Conservation (phyloP, 1,139 yeast genomes). For the Blastobotrys malaysiensis region DNA sequence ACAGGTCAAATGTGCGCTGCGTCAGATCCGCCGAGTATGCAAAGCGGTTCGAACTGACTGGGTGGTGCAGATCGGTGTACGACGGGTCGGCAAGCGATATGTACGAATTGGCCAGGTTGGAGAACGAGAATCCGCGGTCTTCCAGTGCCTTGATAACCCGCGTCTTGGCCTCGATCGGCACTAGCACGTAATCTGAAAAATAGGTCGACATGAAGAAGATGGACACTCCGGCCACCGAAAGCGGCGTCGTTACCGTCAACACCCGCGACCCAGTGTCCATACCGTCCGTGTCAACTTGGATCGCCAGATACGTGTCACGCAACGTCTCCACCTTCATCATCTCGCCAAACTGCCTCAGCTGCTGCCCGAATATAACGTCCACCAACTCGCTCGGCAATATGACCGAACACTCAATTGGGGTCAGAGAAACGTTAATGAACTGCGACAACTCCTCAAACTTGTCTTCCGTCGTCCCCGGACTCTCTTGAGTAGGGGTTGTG, state of each 20-base stretch:
- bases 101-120: constrained; percentile 35
- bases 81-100: constrained; percentile 14
- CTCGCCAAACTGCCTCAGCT: constrained; percentile 27
- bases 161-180: constrained; percentile 44
- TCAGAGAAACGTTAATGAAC: constrained; percentile 52
- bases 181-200: constrained; percentile 60
- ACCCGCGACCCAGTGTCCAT: constrained; percentile 51
- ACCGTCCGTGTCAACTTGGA: constrained; percentile 62
- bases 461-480: constrained; percentile 17
- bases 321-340: constrained; percentile 38
- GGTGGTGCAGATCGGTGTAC: neutral
- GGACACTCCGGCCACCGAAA: constrained; percentile 53
- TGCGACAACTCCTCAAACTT: constrained; percentile 22
- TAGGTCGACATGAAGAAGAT: constrained; percentile 61
- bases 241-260: constrained; percentile 54
- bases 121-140: constrained; percentile 41
- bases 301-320: constrained; percentile 44
- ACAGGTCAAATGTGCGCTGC: constrained; percentile 39
- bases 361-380: constrained; percentile 37
- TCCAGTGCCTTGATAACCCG: constrained; percentile 45
- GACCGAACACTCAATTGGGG: constrained; percentile 53
- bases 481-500: constrained; percentile 9
- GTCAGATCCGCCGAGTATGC: constrained; percentile 25
- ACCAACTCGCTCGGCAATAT: constrained; percentile 43
- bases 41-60: neutral